Percentiles rank a stretch among this genome's conserved stretches.
Conservation (phyloP, 2,329 filamentous ascomycete genomes). For the Colletotrichum chrysophilum region DNA sequence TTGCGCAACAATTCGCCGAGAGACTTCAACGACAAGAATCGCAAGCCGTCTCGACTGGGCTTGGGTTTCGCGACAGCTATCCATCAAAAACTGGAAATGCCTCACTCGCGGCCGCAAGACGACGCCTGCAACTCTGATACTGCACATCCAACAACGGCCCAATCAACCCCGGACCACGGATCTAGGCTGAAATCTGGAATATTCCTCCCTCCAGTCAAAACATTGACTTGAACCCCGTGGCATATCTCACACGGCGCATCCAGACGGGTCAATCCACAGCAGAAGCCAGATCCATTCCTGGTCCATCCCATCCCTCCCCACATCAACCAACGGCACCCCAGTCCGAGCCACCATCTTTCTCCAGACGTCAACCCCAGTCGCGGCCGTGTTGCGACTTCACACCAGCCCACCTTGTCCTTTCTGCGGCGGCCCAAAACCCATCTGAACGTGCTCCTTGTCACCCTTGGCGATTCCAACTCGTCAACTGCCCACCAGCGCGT, state of each 20-base stretch:
- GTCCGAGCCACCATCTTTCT: background rate
- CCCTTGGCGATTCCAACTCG: background rate
- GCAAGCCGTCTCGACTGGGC: background rate
- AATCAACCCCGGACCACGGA: background rate
- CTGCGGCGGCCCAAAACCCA: background rate
- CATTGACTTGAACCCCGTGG: conserved; percentile 1
- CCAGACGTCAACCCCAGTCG: background rate
- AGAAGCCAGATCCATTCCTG: background rate
- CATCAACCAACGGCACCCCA: background rate
- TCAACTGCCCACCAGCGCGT: background rate
- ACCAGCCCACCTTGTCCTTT: background rate
- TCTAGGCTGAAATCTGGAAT: background rate
- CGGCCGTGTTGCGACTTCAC: background rate
- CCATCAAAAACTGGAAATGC: background rate
- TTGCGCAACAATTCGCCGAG: background rate
- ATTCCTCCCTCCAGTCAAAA: conserved; percentile 13
- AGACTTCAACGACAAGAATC: background rate
- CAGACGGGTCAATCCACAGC: background rate
- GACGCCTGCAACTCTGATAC: background rate
- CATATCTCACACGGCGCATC: background rate
- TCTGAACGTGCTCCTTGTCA: background rate
- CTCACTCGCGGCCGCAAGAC: background rate
- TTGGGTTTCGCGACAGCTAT: background rate
- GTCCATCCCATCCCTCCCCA: conserved; percentile 1
- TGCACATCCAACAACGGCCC: background rate